phyloP scores from a whole-genome alignment of 805 yeast genomes.

The Candida silvicultrix region DNA sequence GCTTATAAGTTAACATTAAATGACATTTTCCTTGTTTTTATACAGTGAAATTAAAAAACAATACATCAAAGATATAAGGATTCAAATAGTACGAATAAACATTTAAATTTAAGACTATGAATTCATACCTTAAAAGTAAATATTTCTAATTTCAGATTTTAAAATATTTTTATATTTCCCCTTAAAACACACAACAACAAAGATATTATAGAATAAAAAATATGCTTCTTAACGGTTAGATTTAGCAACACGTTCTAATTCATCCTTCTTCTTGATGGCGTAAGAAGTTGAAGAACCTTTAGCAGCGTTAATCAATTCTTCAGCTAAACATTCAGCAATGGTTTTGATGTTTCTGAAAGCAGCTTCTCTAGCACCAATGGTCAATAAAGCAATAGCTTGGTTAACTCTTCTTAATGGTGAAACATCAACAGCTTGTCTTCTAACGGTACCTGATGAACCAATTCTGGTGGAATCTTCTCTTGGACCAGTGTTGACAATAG shows the following conservation, averaged over 20 bases:
- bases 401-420: slow-evolving; percentile 99
- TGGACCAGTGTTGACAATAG: slow-evolving; percentile 99
- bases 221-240: slow-evolving; percentile 88
- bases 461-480: slow-evolving; percentile 99
- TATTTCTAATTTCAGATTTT: background rate
- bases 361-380: slow-evolving; percentile 99
- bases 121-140: background rate
- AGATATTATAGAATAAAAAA: slow-evolving; percentile 1
- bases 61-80: background rate
- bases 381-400: slow-evolving; percentile 97
- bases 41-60: background rate
- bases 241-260: slow-evolving; percentile 99
- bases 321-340: slow-evolving; percentile 99
- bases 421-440: slow-evolving; percentile 99
- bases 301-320: slow-evolving; percentile 99
- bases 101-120: slow-evolving; percentile 8
- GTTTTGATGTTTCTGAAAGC: slow-evolving; percentile 99
- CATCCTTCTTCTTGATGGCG: slow-evolving; percentile 99
- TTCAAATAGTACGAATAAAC: background rate
- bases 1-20: background rate
- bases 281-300: slow-evolving; percentile 99
- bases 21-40: background rate
- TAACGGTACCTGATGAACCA: slow-evolving; percentile 99
- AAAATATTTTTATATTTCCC: background rate
- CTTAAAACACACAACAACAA: slow-evolving; percentile 15